A percentile compares a stretch with the other conserved stretches of the same genome.
These are phyloP conservation scores for Croton laevigatus DNA, from an alignment of 441 rosid genomes.

Conservation along the genomic window DNA sequence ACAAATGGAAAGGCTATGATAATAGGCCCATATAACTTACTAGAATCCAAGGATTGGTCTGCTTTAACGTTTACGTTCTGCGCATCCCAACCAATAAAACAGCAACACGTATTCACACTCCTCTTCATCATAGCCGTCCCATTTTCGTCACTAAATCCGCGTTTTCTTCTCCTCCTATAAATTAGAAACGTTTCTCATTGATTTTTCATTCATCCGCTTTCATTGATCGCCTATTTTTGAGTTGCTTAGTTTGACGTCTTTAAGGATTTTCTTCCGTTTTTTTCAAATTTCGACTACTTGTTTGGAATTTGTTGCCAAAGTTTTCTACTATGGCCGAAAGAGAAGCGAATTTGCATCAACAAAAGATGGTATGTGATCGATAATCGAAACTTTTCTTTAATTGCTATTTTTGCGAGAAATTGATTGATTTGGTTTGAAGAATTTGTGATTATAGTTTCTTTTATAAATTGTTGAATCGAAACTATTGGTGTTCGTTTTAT, in stretches of 20 bases:
- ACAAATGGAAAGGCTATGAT: too few species aligned
- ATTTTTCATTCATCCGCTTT: background rate
- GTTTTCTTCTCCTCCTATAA: slow-evolving; percentile 5
- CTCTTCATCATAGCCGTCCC: background rate
- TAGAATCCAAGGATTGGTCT: too few species aligned
- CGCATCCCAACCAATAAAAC: background rate
- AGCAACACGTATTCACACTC: slow-evolving; percentile 11
- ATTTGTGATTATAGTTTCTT: too few species aligned
- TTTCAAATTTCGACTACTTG: background rate
- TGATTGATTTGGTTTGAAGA: too few species aligned
- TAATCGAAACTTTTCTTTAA: background rate
- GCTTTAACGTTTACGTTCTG: too few species aligned
- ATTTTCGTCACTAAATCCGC: background rate
- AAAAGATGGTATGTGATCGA: slow-evolving; percentile 37
- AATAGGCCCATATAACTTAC: too few species aligned
- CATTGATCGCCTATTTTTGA: background rate
- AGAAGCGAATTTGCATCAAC: slow-evolving; percentile 28
- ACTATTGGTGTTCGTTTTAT: too few species aligned
- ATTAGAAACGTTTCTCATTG: background rate
- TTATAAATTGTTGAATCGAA: too few species aligned
- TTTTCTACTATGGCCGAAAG: slow-evolving; percentile 38
- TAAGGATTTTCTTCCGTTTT: background rate
- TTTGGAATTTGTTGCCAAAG: background rate
- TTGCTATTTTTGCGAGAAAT: too few species aligned
- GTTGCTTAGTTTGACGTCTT: background rate